These are phyloP conservation scores for Colletotrichum camelliae DNA, from an alignment of 2,329 filamentous ascomycete species.

Conservation along the genomic window DNA sequence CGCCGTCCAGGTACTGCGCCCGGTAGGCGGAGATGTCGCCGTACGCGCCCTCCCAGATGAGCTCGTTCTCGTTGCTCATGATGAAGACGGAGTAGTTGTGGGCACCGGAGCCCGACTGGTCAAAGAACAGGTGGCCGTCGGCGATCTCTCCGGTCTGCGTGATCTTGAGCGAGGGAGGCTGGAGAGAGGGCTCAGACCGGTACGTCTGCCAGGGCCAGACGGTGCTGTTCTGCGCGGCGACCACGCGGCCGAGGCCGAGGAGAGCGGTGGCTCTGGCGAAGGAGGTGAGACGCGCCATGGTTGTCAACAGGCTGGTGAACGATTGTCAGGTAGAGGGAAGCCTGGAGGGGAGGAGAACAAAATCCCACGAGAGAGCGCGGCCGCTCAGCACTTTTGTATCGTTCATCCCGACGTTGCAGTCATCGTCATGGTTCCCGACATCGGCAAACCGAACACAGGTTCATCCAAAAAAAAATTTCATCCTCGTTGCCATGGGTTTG, in stretches of 20 bases:
- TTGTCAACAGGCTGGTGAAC: background rate
- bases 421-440: background rate
- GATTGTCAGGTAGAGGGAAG: background rate
- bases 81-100: slow-evolving; percentile 24
- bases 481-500: background rate
- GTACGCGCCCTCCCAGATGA: slow-evolving; percentile 29
- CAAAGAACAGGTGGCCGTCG: slow-evolving; percentile 31
- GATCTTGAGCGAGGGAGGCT: background rate
- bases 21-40: slow-evolving; percentile 29
- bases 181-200: slow-evolving; percentile 3
- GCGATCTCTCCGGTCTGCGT: slow-evolving; percentile 22
- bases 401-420: background rate
- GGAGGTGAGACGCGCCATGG: background rate
- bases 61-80: slow-evolving; percentile 32
- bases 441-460: background rate
- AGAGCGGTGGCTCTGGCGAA: background rate
- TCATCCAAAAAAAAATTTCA: background rate
- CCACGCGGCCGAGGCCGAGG: background rate
- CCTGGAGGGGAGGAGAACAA: background rate
- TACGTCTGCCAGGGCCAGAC: slow-evolving; percentile 11
- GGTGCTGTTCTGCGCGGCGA: background rate
- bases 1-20: slow-evolving; percentile 32
- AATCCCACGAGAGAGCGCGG: background rate
- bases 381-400: background rate
- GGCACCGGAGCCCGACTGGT: slow-evolving; percentile 21